A percentile compares a stretch with the other conserved stretches of the same genome.
Evolutionary conservation across 108 stramenopile genomes (phyloP).

Genomic region (Discostella stelligeroides): DNA sequence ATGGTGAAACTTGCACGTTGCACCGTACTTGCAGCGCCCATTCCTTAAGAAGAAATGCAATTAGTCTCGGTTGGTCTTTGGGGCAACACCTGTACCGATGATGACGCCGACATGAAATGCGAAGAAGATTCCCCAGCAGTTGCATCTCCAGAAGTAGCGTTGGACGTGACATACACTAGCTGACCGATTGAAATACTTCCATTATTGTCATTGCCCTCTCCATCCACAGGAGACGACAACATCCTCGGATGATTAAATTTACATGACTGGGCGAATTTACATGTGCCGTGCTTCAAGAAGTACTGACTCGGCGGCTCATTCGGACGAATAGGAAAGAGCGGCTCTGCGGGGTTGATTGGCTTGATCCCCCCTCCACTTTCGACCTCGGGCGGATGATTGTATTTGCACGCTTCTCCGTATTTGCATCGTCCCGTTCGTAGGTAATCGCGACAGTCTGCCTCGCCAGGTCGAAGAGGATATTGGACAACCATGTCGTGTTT

Average conservation of each 20-base stretch:
- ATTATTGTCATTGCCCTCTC: slow-evolving; percentile 25
- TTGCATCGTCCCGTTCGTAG: slow-evolving; percentile 91
- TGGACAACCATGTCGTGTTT: slow-evolving; percentile 37
- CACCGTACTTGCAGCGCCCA: slow-evolving; percentile 90
- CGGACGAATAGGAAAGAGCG: slow-evolving; percentile 84
- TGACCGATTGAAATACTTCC: slow-evolving; percentile 40
- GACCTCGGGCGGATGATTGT: slow-evolving; percentile 88
- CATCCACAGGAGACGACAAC: slow-evolving; percentile 12
- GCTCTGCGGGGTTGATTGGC: slow-evolving; percentile 74
- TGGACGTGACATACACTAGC: slow-evolving; percentile 29
- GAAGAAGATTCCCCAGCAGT: slow-evolving; percentile 27
- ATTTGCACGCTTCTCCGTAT: slow-evolving; percentile 92
- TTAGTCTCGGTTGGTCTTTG: slow-evolving; percentile 87
- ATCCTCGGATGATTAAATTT: slow-evolving; percentile 89
- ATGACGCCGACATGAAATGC: slow-evolving; percentile 8
- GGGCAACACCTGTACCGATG: slow-evolving; percentile 60
- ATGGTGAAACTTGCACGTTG: slow-evolving; percentile 92
- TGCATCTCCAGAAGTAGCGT: slow-evolving; percentile 23
- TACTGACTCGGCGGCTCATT: slow-evolving; percentile 89
- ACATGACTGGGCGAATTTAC: slow-evolving; percentile 93
- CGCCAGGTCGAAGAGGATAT: slow-evolving; percentile 64
- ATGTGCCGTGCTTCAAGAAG: slow-evolving; percentile 91
- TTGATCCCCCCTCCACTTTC: slow-evolving; percentile 87
- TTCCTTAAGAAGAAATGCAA: slow-evolving; percentile 88
- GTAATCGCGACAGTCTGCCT: slow-evolving; percentile 85